Evolutionary conservation across 108 stramenopile species (phyloP), one percentile per base, ranked within the genome.

Genomic region (Licmophora abbreviata): DNA sequence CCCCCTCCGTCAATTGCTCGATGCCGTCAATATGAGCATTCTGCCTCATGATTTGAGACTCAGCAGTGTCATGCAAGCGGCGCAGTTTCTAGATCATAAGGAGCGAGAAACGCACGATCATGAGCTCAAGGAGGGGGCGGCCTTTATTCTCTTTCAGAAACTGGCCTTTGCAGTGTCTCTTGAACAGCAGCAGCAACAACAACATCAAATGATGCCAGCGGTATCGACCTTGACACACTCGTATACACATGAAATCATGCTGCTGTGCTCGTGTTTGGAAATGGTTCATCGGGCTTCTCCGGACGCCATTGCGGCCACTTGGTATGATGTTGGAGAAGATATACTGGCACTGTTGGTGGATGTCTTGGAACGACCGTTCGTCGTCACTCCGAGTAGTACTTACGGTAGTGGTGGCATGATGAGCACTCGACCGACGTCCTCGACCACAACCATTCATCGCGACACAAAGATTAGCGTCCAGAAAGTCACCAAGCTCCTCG

Each of bases 281-380:
- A 72, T 71, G 70, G 66, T 72, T 24, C 74, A 76, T 59, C 54
- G 74, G 42, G 70, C 74, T 26, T 58, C 59, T 44, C 68, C 70
- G 3, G 70, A 64, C 51, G 68, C 64, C 17, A 68, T 76, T 50
- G 70, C 70, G 18, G 62, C 63, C 43, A 68, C 74, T 3, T 76
- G 69, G 70, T 57, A 69, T 32, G 68, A 69, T 28, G 53, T 71
- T 36, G 74, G 74, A 8, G 22, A 17, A 1, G 74, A 76, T 32
- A 56, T 68, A 5, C 44, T 76, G 3, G 66, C 70, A 0, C 38
- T 76, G 12, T 38, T 76, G 2, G 74, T 76, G 5, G 35, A 48
- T 1, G 70, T 76, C 12, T 29, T 76, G 51, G 70, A 76, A 48
- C 64, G 61, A n/a, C 74, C 74, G 5, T 69, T 76, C 41, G 30